Percentiles rank a stretch among this genome's conserved stretches.
Evolutionary conservation across 2,329 filamentous ascomycete species (phyloP).

Genomic region (Ophiostoma australiae): DNA sequence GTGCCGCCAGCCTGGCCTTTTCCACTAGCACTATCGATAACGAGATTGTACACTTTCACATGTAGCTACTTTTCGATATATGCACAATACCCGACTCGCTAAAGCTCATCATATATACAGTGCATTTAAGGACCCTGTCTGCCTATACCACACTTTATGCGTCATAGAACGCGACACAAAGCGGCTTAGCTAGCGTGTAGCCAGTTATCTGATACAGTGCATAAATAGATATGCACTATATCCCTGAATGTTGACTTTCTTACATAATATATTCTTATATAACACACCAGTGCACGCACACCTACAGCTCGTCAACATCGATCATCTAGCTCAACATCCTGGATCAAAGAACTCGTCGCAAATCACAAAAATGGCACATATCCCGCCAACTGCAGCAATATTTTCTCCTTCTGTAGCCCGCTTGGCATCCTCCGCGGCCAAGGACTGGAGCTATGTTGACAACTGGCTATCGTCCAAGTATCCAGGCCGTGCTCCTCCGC

Average conservation of each 20-base stretch:
- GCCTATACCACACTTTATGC: background rate
- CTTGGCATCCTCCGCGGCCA: conserved; percentile 73
- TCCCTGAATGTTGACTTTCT: background rate
- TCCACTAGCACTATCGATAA: conserved; percentile 16
- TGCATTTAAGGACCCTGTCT: background rate
- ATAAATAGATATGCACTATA: background rate
- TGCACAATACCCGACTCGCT: background rate
- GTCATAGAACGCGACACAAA: conserved; percentile 8
- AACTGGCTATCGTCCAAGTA: conserved; percentile 73
- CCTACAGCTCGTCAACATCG: background rate
- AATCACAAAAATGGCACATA: conserved; percentile 36
- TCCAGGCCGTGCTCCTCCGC: conserved; percentile 56
- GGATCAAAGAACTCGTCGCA: background rate
- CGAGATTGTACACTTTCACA: background rate
- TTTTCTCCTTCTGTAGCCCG: conserved; percentile 66
- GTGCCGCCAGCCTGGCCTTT: conserved; percentile 20
- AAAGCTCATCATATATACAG: background rate
- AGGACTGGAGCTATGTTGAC: conserved; percentile 88
- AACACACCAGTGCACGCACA: background rate
- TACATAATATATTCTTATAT: conserved; percentile 6
- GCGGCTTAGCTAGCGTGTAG: background rate
- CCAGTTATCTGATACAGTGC: conserved; percentile 2
- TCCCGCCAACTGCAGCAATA: conserved; percentile 47
- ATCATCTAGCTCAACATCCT: background rate
- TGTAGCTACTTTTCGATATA: background rate